These are phyloP conservation scores for Dactylellina leptospora DNA, from an alignment of 2,329 filamentous ascomycete species.

Conservation along the genomic window DNA sequence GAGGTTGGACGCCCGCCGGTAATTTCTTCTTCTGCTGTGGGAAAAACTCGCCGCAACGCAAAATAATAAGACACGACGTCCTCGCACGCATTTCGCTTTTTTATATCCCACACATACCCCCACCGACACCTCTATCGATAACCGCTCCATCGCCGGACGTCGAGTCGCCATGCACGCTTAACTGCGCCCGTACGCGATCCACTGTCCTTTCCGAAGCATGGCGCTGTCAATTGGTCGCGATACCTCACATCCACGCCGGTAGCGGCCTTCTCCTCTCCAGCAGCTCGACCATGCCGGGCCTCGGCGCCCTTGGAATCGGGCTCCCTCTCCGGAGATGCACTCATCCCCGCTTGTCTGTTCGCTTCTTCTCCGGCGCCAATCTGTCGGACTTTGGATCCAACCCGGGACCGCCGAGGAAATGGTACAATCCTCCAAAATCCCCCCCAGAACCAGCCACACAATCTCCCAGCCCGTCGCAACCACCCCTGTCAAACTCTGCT, in stretches of 20 bases:
- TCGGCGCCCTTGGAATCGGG: constrained; percentile 6
- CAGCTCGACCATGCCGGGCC: constrained; percentile 9
- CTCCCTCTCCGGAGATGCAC: constrained; percentile 10
- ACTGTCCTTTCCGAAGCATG: constrained; percentile 3
- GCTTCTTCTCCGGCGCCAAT: background rate
- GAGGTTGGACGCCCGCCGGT: no score
- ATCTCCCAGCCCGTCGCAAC: no score
- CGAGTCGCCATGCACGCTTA: constrained; percentile 6
- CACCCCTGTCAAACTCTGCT: no score
- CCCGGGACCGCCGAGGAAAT: background rate
- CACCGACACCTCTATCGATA: no score
- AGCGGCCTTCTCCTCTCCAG: no score
- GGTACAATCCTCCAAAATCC: no score
- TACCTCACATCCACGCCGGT: constrained; percentile 8
- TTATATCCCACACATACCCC: no score
- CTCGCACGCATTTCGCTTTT: no score
- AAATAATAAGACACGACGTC: no score
- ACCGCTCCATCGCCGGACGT: background rate
- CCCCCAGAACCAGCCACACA: no score
- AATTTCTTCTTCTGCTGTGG: no score
- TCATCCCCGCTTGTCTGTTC: background rate
- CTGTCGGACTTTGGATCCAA: background rate
- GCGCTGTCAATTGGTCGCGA: background rate
- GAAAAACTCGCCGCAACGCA: no score
- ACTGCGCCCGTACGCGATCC: constrained; percentile 4